A percentile compares a stretch with the other conserved stretches of the same genome.
phyloP scores from a whole-genome alignment of 2,329 filamentous ascomycete species.

The Incumbomyces lentus region DNA sequence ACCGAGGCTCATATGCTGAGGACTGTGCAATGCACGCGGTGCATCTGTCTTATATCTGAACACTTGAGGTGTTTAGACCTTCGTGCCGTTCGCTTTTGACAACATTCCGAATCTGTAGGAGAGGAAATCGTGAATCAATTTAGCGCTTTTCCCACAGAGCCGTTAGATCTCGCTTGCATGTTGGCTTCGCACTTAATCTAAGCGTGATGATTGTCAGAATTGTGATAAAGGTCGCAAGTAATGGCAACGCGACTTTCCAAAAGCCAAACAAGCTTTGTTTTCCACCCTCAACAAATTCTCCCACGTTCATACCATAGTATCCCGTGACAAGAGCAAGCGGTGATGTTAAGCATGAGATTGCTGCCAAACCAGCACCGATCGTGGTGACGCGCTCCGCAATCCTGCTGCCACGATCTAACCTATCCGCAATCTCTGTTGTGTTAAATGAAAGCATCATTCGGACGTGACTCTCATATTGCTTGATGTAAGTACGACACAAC shows the following conservation, averaged over 20 bases:
- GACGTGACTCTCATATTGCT: neutral
- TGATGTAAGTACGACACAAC: neutral
- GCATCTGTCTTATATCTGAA: no score
- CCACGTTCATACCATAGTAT: neutral
- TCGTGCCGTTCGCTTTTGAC: no score
- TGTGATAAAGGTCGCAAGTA: neutral
- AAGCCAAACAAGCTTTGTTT: neutral
- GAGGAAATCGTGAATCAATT: no score
- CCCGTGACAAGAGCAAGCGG: neutral
- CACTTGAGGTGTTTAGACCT: no score
- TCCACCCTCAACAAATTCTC: neutral
- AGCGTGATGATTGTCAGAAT: neutral
- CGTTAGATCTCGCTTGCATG: no score
- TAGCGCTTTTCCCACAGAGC: no score
- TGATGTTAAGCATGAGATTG: neutral
- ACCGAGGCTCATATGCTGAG: no score
- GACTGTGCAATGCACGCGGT: no score
- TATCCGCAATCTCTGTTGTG: neutral
- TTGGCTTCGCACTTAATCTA: no score
- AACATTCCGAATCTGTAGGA: no score
- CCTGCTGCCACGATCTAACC: neutral
- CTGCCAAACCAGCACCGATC: neutral
- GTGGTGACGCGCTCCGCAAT: neutral
- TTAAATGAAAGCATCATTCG: neutral
- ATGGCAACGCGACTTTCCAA: neutral